Evolutionary conservation across 371 early-diverging fungal species (phyloP), one percentile per base, ranked within the genome.

Genomic region (Apophysomyces elegans): DNA sequence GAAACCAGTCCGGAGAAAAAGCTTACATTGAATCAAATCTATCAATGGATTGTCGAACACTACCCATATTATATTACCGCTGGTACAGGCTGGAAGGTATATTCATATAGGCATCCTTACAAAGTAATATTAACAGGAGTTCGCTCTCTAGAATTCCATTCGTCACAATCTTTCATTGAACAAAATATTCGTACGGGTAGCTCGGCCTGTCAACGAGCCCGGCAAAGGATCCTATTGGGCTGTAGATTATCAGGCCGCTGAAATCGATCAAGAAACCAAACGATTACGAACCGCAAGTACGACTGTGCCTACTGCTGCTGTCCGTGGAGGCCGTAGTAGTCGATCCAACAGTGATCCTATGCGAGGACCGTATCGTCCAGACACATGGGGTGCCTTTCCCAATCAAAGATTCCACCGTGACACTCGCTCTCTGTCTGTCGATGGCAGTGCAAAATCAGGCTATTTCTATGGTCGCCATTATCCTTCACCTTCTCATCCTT

Each of bases 181-280:
- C 81, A 95, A 94, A 74, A 86, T 90, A 56, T 99, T 99, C 75
- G 88, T 93, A 59, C 90, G 95, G 56, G 90, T 96, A 2, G 95
- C 98, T 18, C 85, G 98, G 61, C 91, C 94, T 1, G 83, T 88
- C 64, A 89, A 93, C 68, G 95, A 96, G 70, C 94, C 93, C 5
- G 99, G 99, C 35, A 99, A 99, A 78, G 99, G 99, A 7, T 88
- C 95, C 14, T 98, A 93, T 74, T 99, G 99, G 99, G 88, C 89
- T 5, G 81, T 94, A 8, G 92, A 94, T 64, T 75, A 76, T 47
- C 69, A 66, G 59, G 76, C 76, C 32, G 70, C 69, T 9, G 78
- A 78, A 44, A 69, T 61, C 37, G 74, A 77, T 14, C 66, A 70
- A 12, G 68, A 68, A 4, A 37, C 67, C 43, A 58, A 64, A 26